These are phyloP conservation scores for Vaccinium darrowii DNA, from an alignment of 148 eudicot species.

Conservation along the genomic window DNA sequence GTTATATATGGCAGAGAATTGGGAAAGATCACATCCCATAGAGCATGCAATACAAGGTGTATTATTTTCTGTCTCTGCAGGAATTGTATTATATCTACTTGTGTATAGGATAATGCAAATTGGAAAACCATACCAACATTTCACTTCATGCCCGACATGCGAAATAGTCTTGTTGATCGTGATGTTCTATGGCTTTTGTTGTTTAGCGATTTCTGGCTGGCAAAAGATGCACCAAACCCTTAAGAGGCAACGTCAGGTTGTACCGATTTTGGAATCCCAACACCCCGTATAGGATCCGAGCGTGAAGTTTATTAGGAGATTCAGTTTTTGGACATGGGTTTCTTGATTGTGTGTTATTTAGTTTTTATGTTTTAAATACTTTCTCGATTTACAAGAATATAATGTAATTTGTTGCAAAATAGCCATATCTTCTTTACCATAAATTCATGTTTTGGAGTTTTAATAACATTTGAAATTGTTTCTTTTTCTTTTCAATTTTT, in stretches of 20 bases:
- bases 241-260: not conserved
- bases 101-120: not conserved
- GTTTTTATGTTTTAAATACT: not conserved
- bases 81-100: not conserved
- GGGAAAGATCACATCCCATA: not conserved
- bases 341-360: not conserved
- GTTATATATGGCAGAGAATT: not conserved
- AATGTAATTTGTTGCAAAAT: not conserved
- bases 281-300: not conserved
- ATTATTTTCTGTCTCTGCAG: not conserved
- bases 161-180: not conserved
- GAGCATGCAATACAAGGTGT: not conserved
- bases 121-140: not conserved
- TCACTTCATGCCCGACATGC: not conserved
- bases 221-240: not conserved
- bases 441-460: not conserved
- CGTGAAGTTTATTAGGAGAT: not conserved
- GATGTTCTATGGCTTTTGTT: not conserved
- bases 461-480: not conserved
- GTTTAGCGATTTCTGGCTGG: not conserved
- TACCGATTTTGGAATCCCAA: not conserved
- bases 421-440: not conserved
- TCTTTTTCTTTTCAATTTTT: not conserved
- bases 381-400: not conserved
- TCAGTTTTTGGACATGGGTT: not conserved